These are phyloP conservation scores for Biscutella auriculata DNA, from an alignment of 441 rosid species.

Conservation along the genomic window DNA sequence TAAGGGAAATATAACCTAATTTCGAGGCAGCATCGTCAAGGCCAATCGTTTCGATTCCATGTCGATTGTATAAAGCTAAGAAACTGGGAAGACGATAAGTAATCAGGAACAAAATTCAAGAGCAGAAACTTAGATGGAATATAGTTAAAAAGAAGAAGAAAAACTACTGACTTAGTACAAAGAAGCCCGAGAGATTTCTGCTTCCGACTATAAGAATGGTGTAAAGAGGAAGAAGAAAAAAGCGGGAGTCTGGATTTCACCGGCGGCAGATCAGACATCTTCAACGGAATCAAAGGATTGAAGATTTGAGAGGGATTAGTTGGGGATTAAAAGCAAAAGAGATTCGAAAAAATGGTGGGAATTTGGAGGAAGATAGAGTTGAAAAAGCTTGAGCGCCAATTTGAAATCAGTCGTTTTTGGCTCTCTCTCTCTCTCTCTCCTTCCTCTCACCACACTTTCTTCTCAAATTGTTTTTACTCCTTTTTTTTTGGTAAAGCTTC, in stretches of 20 bases:
- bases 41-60: constrained; percentile 53
- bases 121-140: background rate
- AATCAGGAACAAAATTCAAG: background rate
- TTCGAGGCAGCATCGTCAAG: constrained; percentile 70
- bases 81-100: constrained; percentile 32
- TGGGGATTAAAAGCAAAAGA: constrained; percentile 10
- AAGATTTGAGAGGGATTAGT: background rate
- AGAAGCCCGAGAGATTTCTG: constrained; percentile 83
- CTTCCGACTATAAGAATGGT: constrained; percentile 57
- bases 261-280: constrained; percentile 22
- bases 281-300: background rate
- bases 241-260: background rate
- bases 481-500: constrained; percentile 10
- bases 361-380: constrained; percentile 9
- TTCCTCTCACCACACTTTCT: background rate
- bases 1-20: constrained; percentile 39
- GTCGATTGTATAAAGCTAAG: constrained; percentile 54
- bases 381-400: constrained; percentile 20
- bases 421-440: no score
- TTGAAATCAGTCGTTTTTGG: constrained; percentile 13
- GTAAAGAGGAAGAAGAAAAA: constrained; percentile 25
- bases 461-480: background rate
- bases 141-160: background rate
- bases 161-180: constrained; percentile 48
- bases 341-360: constrained; percentile 7